Evolutionary conservation across 495 filamentous ascomycete species (phyloP), one percentile per base, ranked within the genome.

Genomic region (Jackrogersella multiformis): DNA sequence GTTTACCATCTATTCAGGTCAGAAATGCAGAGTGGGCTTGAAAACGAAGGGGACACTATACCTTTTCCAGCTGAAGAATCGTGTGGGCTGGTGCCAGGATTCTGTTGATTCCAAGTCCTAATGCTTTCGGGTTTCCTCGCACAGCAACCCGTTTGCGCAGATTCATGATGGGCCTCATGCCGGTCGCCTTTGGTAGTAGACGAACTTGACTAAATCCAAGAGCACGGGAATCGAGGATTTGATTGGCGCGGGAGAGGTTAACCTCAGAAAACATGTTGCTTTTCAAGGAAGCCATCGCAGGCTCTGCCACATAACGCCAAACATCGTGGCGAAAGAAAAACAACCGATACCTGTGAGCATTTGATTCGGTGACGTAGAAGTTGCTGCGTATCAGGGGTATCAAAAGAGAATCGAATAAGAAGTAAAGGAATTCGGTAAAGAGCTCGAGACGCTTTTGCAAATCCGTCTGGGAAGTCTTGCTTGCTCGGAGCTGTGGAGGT

Each of bases 291-390:
- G 82, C 77, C 72, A 97, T 77, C 0, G 90, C 87, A 12, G 92
- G 88, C 64, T 94, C 89, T 7, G 86, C 88, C 41, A 97, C 70
- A 13, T 81, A 83, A 58, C 86, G 84, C 95, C 95, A 99, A 35
- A 93, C 82, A 70, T 99, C 95, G 64, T 99, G 96, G 3, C 94
- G 89, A 69, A 97, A 98, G 79, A 92, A 99, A 76, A 97, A 97
- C 0, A 98, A 79, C 5, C 88, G 87, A 70, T 96, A 92, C 21
- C 87, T 84, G 70, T 97, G 89, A 5, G 82, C 79, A 66, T 87
- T 92, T 1, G 92, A 94, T 74, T 99, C 95, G 0, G 95, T 99
- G 21, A 97, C 92, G 68, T 99, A 92, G 67, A 99, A 99, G 70
- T 95, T 91, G 18, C 85, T 84, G 13, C 92, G 88, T 49, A 99